Base-by-base conservation (phyloP, 495 filamentous ascomycete genomes). In the Penicillium arizonense region DNA sequence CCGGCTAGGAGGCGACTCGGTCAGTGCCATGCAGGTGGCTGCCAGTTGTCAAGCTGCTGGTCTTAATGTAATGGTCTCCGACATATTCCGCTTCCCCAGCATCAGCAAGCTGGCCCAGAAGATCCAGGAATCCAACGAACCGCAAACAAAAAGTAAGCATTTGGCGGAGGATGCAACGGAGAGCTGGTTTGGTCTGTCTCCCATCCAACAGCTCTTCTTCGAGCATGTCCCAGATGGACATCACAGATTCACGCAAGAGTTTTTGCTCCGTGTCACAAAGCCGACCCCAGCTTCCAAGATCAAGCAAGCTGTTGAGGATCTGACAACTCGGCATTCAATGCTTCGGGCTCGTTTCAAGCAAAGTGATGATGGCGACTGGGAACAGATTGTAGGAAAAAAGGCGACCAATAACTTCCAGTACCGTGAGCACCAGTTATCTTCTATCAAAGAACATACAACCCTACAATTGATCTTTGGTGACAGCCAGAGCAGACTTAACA, bases 201-300 rank as follows among this genome's bases (percentile, higher is more conserved):
- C 85, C 0, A 84, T 87, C 67, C 85, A 88, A 55, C 69, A 77
- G 16, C 35, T 48, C 2, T 48, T 48, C 46, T 48, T 48, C 5
- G 46, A 48, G 20, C 4, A 7, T 10, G 34, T 48, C 3, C 46
- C 46, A 13, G 11, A 39, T 9, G 46, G 46, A 5, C 46, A 48
- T 21, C 39, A 48, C 20, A 38, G 26, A 11, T 48, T 48, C 12
- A 48, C 46, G 10, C 46, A 4, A 2, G 34, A 48, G 46, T 48
- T 48, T n/a, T 5, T 48, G 2, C 34, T 48, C 13, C 46, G 45
- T 3, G 3, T 48, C 8, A 5, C 6, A 5, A n/a, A 28, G 16
- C 21, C 46, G 5, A 13, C 24, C 3, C 12, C 33, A 8, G 13
- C 46, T 10, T 10, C 46, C 14, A 5, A 48, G 23, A 30, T 48